A percentile compares a stretch with the other conserved stretches of the same genome.
These are phyloP conservation scores for Globisporangium sylvaticum DNA, from an alignment of 352 stramenopile species.

Conservation along the genomic window DNA sequence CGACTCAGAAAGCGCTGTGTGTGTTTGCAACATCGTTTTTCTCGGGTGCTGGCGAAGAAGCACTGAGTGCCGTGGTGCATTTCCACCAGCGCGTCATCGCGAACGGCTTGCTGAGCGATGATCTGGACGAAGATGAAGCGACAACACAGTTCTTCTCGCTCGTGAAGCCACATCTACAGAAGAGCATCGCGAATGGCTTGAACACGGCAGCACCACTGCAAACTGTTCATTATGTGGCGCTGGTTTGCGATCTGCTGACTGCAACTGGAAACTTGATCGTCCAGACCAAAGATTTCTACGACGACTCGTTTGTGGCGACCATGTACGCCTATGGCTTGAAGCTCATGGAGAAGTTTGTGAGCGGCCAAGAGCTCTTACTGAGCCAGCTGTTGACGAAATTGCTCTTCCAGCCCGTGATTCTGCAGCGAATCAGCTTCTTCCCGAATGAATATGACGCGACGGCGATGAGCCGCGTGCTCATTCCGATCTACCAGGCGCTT, in stretches of 20 bases:
- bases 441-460: constrained; percentile 30
- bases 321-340: constrained; percentile 40
- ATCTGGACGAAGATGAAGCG: constrained; percentile 53
- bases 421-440: constrained; percentile 46
- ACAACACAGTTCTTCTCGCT: constrained; percentile 18
- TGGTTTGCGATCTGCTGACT: constrained; percentile 19
- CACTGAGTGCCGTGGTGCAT: constrained; percentile 26
- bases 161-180: constrained; percentile 10
- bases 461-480: constrained; percentile 45
- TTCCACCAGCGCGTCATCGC: constrained; percentile 31
- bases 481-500: constrained; percentile 66
- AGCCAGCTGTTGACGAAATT: constrained; percentile 39
- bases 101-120: constrained; percentile 34
- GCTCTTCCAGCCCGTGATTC: constrained; percentile 39
- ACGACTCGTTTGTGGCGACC: constrained; percentile 29
- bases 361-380: constrained; percentile 50
- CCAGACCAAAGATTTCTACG: constrained; percentile 15
- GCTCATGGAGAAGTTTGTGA: constrained; percentile 33
- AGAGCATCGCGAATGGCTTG: neutral
- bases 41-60: constrained; percentile 4
- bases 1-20: neutral
- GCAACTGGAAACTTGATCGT: constrained; percentile 14
- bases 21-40: neutral
- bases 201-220: neutral
- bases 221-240: neutral